A percentile compares a stretch with the other conserved stretches of the same genome.
Conservation (phyloP, 225 moss, liverwort and hornwort species). For the Takakia lepidozioides region DNA sequence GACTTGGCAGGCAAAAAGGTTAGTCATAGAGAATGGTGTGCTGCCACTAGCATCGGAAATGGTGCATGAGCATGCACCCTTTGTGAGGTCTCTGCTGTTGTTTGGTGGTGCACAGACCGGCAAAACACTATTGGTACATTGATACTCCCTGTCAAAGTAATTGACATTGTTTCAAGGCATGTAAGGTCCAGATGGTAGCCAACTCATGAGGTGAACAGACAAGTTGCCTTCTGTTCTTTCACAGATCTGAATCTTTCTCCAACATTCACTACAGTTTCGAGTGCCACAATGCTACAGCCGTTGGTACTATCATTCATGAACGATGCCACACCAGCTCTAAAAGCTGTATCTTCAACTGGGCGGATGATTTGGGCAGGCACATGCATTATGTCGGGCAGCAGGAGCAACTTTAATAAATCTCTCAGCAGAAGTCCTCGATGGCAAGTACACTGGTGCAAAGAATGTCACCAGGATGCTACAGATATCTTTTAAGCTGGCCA, state of each 20-base stretch:
- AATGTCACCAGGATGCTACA: conserved; percentile 71
- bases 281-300: too few species aligned
- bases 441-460: conserved; percentile 72
- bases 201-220: too few species aligned
- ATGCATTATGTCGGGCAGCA: conserved; percentile 52
- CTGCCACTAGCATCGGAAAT: conserved; percentile 57
- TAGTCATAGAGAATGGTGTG: conserved; percentile 61
- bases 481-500: conserved; percentile 88
- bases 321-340: too few species aligned
- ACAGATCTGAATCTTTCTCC: too few species aligned
- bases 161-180: too few species aligned
- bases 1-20: conserved; percentile 46
- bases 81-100: conserved; percentile 58
- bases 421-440: conserved; percentile 58
- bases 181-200: too few species aligned
- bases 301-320: too few species aligned
- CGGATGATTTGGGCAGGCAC: conserved; percentile 36
- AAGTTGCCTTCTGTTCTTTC: too few species aligned
- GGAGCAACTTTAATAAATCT: conserved; percentile 82
- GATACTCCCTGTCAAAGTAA: too few species aligned
- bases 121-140: conserved; percentile 77
- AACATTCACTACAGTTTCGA: too few species aligned
- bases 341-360: too few species aligned
- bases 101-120: conserved; percentile 77
- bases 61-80: conserved; percentile 65